Evolutionary conservation across 805 yeast species (phyloP), one percentile per base, ranked within the genome.

Genomic region (Candida coleopterorum): DNA sequence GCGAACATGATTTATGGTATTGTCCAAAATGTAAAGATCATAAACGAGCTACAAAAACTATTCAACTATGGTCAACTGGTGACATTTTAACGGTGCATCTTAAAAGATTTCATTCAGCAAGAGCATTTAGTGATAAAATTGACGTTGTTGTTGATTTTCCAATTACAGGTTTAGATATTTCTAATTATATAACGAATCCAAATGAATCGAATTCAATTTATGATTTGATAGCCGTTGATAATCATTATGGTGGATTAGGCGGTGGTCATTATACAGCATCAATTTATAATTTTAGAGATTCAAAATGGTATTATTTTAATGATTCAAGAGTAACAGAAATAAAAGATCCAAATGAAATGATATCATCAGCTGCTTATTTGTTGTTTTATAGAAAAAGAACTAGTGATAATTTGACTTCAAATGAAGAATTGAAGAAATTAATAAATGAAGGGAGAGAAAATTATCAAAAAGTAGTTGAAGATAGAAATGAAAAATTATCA

Each of bases 251-350:
- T 34, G 96, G 97, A 0, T 66, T 90, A 14, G 97, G 97, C 0
- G 97, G 97, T 4, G 97, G 98, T 2, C 97, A 93, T 64, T 90
- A 93, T 58, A 93, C 98, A 1, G 85, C 97, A 0, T 82, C 79
- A 50, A 96, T 76, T 0, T 83, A 81, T 55, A 89, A 89, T 52
- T 81, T 77, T 56, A 68, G 77, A 29, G 94, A 85, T 50, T 64
- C 64, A 15, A 69, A 77, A 40, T 93, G 97, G 97, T 87, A 88
- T 54, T 84, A 88, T 54, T 90, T 73, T 56, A 89, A 90, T 54
- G 98, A 90, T 55, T 79, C 95, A 2, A 61, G 82, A 22, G 96
- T 88, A 1, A 59, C 77, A 0, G 65, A 65, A 14, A 51, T 68
- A 6, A 70, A 79, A 0, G 70, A 74, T 34, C 84, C 95, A 0